Evolutionary conservation across 805 yeast genomes (phyloP), one percentile per base, ranked within the genome.

Genomic region (Wickerhamomyces subpelliculosus): DNA sequence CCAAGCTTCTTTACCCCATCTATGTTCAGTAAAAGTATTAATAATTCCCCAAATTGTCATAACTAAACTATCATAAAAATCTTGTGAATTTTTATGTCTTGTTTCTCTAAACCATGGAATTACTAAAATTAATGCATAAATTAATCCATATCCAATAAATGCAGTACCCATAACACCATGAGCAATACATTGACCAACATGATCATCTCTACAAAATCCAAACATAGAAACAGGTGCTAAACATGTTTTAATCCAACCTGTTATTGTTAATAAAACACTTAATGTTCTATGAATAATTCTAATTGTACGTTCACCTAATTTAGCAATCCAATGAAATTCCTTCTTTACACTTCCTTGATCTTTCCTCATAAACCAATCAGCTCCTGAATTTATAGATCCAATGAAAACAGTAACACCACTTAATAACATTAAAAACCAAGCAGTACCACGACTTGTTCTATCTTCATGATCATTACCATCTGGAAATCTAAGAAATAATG

Each of bases 101-200:
- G 69, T 60, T 49, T 74, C 62, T 51, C 86, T 64, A 49, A 88
- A 57, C 89, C 93, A 78, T 4, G 93, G 90, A 4, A 86, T 62
- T 8, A 78, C 72, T 37, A 90, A 67, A 51, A 86, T 80, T 51
- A 78, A 58, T 3, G 76, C 57, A 48, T 86, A 68, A 10, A 87
- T 61, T 43, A 81, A 78, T 4, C 96, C 95, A 57, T 90, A 90
- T 4, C 70, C 61, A 10, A 90, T 72, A 49, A 90, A 90, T 0
- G 95, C 81, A 19, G 85, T 73, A 0, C 97, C 97, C 97, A 90
- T 90, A 43, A 90, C 85, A 5, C 96, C 97, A 58, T 90, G 97
- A 0, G 97, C 97, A 29, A 88, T 74, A 59, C 97, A 90, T 61
- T 90, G 97, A 19, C 97, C 97, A 0, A 94, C 79, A 51, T 85